Percentiles rank a stretch among this genome's conserved stretches.
Conservation (phyloP, 2,329 filamentous ascomycete genomes). For the Ambrosiella xylebori region DNA sequence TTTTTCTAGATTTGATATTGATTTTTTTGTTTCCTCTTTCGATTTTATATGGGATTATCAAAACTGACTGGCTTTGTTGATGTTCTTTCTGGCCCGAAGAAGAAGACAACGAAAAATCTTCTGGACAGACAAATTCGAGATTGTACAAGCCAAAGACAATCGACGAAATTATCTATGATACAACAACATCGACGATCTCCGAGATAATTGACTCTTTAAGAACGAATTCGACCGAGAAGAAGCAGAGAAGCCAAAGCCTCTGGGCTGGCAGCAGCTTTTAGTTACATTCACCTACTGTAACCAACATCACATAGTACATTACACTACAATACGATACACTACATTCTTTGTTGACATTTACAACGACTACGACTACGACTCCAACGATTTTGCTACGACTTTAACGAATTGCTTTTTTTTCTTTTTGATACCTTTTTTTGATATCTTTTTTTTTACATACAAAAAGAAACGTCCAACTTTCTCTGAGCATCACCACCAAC, state of each 20-base stretch:
- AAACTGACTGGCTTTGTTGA: neutral
- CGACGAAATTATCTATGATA: too few species aligned
- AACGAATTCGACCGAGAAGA: too few species aligned
- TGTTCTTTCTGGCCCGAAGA: neutral
- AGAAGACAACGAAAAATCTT: neutral
- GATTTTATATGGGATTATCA: neutral
- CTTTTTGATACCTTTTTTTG: too few species aligned
- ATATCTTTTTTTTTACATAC: neutral
- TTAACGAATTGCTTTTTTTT: too few species aligned
- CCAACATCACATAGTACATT: neutral
- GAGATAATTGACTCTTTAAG: too few species aligned
- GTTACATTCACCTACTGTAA: too few species aligned
- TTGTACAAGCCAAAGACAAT: too few species aligned
- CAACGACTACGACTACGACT: neutral
- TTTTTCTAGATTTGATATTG: neutral
- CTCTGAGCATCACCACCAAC: neutral
- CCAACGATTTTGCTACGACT: neutral
- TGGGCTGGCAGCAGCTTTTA: too few species aligned
- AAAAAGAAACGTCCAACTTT: neutral
- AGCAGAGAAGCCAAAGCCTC: too few species aligned
- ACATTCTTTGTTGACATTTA: neutral
- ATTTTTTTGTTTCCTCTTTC: neutral
- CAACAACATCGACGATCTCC: too few species aligned
- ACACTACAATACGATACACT: neutral
- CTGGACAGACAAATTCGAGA: too few species aligned